Percentiles rank a stretch among this genome's conserved stretches.
phyloP scores from a whole-genome alignment of 2,329 filamentous ascomycete genomes.

The Cytospora piceae region DNA sequence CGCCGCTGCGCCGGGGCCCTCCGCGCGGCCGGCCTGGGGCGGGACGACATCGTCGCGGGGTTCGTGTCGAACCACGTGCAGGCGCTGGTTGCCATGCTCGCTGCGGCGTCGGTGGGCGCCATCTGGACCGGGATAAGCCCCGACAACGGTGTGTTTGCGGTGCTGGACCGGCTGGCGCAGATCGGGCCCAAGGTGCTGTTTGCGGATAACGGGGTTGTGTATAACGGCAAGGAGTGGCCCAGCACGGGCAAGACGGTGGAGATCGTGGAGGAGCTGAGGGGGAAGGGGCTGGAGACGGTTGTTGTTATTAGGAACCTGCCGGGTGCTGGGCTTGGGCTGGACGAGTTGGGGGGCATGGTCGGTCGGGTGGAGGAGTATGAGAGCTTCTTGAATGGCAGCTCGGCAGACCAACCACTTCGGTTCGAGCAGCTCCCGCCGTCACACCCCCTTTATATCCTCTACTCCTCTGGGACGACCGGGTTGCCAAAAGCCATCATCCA shows the following conservation, averaged over 20 bases:
- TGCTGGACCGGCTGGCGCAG: slow-evolving; percentile 84
- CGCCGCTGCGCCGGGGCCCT: slow-evolving; percentile 73
- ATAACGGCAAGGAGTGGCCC: slow-evolving; percentile 90
- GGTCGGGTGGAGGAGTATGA: slow-evolving; percentile 50
- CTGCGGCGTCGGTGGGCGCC: slow-evolving; percentile 78
- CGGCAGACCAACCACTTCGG: slow-evolving; percentile 50
- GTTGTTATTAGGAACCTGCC: slow-evolving; percentile 74
- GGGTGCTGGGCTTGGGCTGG: slow-evolving; percentile 46
- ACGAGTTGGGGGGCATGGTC: slow-evolving; percentile 45
- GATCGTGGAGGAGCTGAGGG: slow-evolving; percentile 67
- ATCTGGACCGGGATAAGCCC: slow-evolving; percentile 94
- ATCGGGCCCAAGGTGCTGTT: slow-evolving; percentile 84
- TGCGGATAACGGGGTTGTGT: slow-evolving; percentile 83
- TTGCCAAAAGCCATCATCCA: slow-evolving; percentile 94
- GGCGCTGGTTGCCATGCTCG: slow-evolving; percentile 85
- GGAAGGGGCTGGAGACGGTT: slow-evolving; percentile 66
- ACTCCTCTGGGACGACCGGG: slow-evolving; percentile 87
- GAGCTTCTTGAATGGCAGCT: slow-evolving; percentile 46
- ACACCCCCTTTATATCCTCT: slow-evolving; percentile 91
- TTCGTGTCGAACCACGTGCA: slow-evolving; percentile 91
- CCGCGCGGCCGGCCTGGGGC: slow-evolving; percentile 63
- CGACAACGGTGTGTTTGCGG: slow-evolving; percentile 88
- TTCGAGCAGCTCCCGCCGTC: slow-evolving; percentile 83
- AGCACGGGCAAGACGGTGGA: slow-evolving; percentile 78
- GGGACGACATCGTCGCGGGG: slow-evolving; percentile 63